A percentile compares a stretch with the other conserved stretches of the same genome.
These are phyloP conservation scores for Euphorbia pulcherrima DNA, from an alignment of 345 rosid species.

Conservation along the genomic window DNA sequence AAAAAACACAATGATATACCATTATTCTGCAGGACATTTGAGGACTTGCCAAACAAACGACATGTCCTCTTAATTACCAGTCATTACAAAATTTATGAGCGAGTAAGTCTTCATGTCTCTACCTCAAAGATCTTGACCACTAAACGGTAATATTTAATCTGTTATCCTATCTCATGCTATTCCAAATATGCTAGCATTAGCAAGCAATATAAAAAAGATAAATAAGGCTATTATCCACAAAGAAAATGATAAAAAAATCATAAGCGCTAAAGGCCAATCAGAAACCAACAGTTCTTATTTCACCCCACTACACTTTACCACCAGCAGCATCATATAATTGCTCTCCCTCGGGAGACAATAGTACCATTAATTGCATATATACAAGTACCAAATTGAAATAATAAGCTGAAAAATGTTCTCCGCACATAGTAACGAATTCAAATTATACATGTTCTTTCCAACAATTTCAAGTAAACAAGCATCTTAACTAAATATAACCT, in stretches of 20 bases:
- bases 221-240: background rate
- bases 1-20: background rate
- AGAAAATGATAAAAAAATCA: background rate
- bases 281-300: background rate
- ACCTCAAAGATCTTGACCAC: slow-evolving; percentile 9
- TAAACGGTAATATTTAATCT: slow-evolving; percentile 2
- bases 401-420: background rate
- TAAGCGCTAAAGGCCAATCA: background rate
- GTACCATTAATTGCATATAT: background rate
- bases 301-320: background rate
- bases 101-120: background rate
- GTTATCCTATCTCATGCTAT: background rate
- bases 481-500: background rate
- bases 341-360: background rate
- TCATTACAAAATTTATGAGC: background rate
- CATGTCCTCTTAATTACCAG: background rate
- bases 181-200: background rate
- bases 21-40: background rate
- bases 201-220: background rate
- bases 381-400: background rate
- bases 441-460: background rate
- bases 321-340: background rate
- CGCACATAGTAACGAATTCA: background rate
- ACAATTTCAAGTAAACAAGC: background rate
- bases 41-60: background rate